These are phyloP conservation scores for Epicoccum nigrum DNA, from an alignment of 2,329 filamentous ascomycete genomes.

Conservation along the genomic window DNA sequence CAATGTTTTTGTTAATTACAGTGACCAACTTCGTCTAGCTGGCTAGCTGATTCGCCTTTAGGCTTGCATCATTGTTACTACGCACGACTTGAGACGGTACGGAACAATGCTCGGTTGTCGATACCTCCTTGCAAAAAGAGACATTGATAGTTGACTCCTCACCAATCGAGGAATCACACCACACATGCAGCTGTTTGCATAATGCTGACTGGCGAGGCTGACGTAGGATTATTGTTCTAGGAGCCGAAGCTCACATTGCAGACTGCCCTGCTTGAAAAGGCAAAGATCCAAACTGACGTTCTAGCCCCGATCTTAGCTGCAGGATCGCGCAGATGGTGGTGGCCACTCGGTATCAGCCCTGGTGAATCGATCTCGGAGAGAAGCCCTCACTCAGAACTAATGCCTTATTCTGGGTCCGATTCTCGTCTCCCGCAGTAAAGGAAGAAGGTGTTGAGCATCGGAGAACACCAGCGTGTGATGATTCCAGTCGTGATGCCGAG, in stretches of 20 bases:
- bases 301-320: conserved; percentile 17
- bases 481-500: not conserved
- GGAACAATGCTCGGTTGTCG: not conserved
- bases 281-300: not conserved
- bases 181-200: conserved; percentile 7
- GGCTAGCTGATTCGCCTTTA: not conserved
- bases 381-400: not conserved
- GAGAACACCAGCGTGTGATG: not conserved
- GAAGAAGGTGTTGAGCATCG: not conserved
- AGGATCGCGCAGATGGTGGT: conserved; percentile 14
- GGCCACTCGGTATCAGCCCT: conserved; percentile 7
- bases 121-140: not conserved
- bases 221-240: not conserved
- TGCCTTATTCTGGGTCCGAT: not conserved
- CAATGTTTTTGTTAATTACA: too few relatives aligned
- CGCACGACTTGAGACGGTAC: not conserved
- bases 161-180: not conserved
- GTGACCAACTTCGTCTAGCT: not conserved
- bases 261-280: not conserved
- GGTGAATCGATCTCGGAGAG: conserved; percentile 1
- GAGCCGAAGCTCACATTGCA: not conserved
- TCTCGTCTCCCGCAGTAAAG: not conserved
- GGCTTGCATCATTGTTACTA: conserved; percentile 1
- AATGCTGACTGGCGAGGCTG: conserved; percentile 6
- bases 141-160: not conserved